Evolutionary conservation across 163 green algal species (phyloP).

Genomic region (Chlorella variabilis): DNA sequence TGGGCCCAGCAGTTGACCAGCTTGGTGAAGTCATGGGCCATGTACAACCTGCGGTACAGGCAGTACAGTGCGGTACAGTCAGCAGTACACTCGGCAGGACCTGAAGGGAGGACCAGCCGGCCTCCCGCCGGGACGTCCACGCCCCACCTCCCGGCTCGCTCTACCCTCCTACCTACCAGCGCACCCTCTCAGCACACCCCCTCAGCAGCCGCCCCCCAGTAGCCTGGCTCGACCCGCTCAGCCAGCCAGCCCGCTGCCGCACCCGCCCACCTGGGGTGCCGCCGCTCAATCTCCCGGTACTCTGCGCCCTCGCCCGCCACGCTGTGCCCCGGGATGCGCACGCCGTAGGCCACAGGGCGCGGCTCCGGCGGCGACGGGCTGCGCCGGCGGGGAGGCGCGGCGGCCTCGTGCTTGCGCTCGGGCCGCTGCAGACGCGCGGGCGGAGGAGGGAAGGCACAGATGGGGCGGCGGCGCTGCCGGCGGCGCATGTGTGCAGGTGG

Average conservation of each 20-base stretch:
- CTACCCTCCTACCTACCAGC: too few relatives aligned
- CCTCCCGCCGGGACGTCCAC: too few relatives aligned
- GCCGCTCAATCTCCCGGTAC: conserved; percentile 30
- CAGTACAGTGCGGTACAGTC: neutral
- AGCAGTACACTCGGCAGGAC: neutral
- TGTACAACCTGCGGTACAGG: conserved; percentile 41
- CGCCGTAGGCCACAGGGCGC: conserved; percentile 8
- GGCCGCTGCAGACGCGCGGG: neutral
- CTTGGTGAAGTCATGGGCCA: conserved; percentile 57
- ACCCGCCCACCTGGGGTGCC: conserved; percentile 16
- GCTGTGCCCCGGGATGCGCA: conserved; percentile 21
- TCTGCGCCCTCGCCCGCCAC: neutral
- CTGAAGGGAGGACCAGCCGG: neutral
- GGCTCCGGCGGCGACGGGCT: neutral
- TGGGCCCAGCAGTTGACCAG: conserved; percentile 48
- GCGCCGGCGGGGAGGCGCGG: neutral
- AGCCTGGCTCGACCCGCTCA: too few relatives aligned
- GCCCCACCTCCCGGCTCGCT: too few relatives aligned
- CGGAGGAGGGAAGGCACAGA: neutral
- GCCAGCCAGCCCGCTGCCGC: too few relatives aligned
- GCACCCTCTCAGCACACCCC: neutral
- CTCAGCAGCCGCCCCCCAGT: neutral
- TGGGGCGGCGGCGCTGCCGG: too few relatives aligned
- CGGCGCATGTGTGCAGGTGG: too few relatives aligned
- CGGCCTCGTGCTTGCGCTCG: neutral